These are phyloP conservation scores for Cladosporium sp. DNA, from an alignment of 2,329 filamentous ascomycete species.

Conservation along the genomic window DNA sequence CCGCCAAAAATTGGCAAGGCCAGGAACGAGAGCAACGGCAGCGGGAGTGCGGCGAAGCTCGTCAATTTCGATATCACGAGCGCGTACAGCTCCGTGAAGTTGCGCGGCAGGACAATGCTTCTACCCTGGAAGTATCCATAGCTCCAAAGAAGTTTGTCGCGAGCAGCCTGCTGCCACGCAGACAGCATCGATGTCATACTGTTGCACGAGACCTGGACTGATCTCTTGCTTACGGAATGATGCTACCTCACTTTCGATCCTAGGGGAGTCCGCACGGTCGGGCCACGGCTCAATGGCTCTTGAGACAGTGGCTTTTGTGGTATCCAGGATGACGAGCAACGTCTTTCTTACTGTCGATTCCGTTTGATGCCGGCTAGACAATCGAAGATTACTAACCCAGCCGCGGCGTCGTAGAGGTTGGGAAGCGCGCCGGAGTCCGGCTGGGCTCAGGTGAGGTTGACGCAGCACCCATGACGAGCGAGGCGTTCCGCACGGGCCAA, in stretches of 20 bases:
- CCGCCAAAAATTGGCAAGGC: conserved; percentile 68
- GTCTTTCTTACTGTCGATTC: too few relatives aligned
- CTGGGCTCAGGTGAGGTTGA: not conserved
- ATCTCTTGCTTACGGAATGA: not conserved
- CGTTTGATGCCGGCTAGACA: not conserved
- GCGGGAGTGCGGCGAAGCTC: conserved; percentile 26
- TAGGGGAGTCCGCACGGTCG: not conserved
- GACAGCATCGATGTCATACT: conserved; percentile 11
- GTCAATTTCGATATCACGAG: conserved; percentile 23
- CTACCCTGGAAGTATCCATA: conserved; percentile 29
- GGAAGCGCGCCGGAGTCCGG: not conserved
- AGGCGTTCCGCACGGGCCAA: not conserved
- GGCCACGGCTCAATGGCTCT: too few relatives aligned
- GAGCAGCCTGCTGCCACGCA: conserved; percentile 17
- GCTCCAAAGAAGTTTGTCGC: conserved; percentile 22
- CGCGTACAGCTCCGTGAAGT: conserved; percentile 22
- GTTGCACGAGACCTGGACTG: not conserved
- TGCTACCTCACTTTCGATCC: not conserved
- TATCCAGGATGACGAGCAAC: too few relatives aligned
- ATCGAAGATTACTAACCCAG: not conserved
- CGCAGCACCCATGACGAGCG: not conserved
- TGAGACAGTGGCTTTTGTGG: too few relatives aligned
- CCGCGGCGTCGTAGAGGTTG: not conserved
- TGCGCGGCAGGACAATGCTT: conserved; percentile 19
- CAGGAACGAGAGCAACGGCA: conserved; percentile 53